Percentiles rank a stretch among this genome's conserved stretches.
These are phyloP conservation scores for Tremellales sp. DNA, from an alignment of 1,284 basidiomycete genomes.

Conservation along the genomic window DNA sequence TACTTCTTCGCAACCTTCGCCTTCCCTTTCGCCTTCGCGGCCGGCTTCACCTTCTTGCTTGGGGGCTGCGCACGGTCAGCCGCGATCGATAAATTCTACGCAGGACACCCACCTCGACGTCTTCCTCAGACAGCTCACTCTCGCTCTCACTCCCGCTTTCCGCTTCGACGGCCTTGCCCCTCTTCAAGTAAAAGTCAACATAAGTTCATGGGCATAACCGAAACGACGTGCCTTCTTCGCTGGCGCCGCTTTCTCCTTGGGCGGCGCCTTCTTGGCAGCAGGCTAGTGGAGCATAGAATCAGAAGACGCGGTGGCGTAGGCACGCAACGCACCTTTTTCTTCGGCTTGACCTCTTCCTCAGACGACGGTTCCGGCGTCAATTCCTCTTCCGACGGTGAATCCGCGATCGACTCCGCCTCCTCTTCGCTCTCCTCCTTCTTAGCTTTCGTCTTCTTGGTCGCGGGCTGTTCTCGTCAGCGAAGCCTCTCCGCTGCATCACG, in stretches of 20 bases:
- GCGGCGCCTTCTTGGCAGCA: slow-evolving; percentile 16
- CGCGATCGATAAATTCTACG: neutral
- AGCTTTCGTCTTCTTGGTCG: slow-evolving; percentile 2
- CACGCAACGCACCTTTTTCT: slow-evolving; percentile 36
- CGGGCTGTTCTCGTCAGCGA: slow-evolving; percentile 4
- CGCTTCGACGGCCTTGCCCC: neutral
- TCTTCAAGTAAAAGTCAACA: slow-evolving; percentile 4
- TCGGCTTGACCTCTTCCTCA: slow-evolving; percentile 47
- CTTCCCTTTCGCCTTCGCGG: neutral
- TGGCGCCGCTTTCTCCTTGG: slow-evolving; percentile 4
- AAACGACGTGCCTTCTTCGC: slow-evolving; percentile 24
- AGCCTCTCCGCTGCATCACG: neutral
- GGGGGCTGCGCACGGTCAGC: slow-evolving; percentile 7
- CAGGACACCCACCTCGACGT: slow-evolving; percentile 16
- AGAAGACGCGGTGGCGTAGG: neutral
- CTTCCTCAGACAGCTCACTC: slow-evolving; percentile 14
- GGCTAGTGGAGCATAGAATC: neutral
- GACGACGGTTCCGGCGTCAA: slow-evolving; percentile 2
- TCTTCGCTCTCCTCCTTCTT: slow-evolving; percentile 9
- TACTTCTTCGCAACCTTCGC: too few species aligned
- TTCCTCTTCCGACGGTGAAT: slow-evolving; percentile 2
- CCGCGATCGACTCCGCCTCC: neutral
- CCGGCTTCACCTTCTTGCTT: slow-evolving; percentile 8
- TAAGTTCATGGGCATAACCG: slow-evolving; percentile 34
- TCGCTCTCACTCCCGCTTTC: slow-evolving; percentile 4